A percentile compares a stretch with the other conserved stretches of the same genome.
These are phyloP conservation scores for Angomonas desouzai DNA, from an alignment of 208 protist genomes.

Conservation along the genomic window DNA sequence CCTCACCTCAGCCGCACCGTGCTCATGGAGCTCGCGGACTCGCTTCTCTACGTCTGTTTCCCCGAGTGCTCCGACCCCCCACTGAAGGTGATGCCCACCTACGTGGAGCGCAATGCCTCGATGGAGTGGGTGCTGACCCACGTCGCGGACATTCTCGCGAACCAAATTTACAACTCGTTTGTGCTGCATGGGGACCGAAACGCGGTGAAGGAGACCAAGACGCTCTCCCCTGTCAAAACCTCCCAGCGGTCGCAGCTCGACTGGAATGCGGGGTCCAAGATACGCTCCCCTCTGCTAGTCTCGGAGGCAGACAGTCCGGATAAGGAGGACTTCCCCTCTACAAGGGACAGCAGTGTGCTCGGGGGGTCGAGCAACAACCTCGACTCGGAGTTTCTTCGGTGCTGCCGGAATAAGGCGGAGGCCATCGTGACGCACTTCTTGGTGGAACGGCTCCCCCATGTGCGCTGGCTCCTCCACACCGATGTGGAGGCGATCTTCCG, in stretches of 20 bases:
- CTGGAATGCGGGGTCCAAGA: constrained; percentile 25
- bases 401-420: constrained; percentile 36
- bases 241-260: constrained; percentile 30
- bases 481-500: constrained; percentile 60
- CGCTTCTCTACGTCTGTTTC: constrained; percentile 51
- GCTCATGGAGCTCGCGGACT: constrained; percentile 49
- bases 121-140: constrained; percentile 56
- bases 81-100: constrained; percentile 17
- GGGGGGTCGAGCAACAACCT: neutral
- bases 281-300: constrained; percentile 10
- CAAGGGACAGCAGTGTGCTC: neutral
- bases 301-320: neutral
- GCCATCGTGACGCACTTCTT: constrained; percentile 53
- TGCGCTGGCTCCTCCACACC: constrained; percentile 60
- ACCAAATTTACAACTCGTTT: constrained; percentile 49
- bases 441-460: constrained; percentile 35
- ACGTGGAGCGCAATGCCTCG: constrained; percentile 23
- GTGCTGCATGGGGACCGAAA: constrained; percentile 42
- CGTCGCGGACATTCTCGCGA: constrained; percentile 46
- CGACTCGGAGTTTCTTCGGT: constrained; percentile 20
- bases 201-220: constrained; percentile 19
- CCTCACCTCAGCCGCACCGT: constrained; percentile 33
- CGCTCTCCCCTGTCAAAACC: constrained; percentile 25
- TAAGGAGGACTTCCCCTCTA: neutral
- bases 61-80: constrained; percentile 47